Evolutionary conservation across 1,139 yeast species (phyloP).

Genomic region (Arxiozyma slooffiae): DNA sequence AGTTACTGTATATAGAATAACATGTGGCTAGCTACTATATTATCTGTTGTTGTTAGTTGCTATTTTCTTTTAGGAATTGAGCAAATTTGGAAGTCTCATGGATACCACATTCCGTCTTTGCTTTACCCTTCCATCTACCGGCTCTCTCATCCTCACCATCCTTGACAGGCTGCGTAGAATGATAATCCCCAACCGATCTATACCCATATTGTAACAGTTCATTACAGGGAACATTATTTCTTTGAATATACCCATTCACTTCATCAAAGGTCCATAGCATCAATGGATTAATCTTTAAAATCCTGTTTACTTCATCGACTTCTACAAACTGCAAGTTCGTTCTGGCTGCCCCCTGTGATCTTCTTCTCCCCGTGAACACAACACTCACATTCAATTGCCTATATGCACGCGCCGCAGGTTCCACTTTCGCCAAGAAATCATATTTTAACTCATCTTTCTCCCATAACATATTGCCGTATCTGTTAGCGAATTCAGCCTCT

Average conservation of each 20-base stretch:
- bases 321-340: conserved; percentile 68
- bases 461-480: conserved; percentile 76
- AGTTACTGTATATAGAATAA: no score
- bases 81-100: conserved; percentile 72
- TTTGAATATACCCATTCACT: conserved; percentile 61
- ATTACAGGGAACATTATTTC: conserved; percentile 72
- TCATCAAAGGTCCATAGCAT: conserved; percentile 72
- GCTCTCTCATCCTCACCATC: conserved; percentile 94
- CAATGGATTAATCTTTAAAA: conserved; percentile 81
- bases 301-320: conserved; percentile 55
- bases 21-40: neutral
- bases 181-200: conserved; percentile 92
- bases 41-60: neutral
- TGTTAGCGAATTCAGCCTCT: conserved; percentile 55
- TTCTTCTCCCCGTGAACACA: conserved; percentile 85
- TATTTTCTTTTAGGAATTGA: conserved; percentile 36
- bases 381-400: conserved; percentile 60
- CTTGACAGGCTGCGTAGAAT: conserved; percentile 78
- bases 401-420: conserved; percentile 84
- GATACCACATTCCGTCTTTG: conserved; percentile 93
- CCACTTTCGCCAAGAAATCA: conserved; percentile 84
- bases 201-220: conserved; percentile 77
- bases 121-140: conserved; percentile 92
- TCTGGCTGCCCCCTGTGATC: conserved; percentile 83
- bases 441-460: conserved; percentile 70